These are phyloP conservation scores for Cladosporium sp. DNA, from an alignment of 2,329 filamentous ascomycete genomes.

Conservation along the genomic window DNA sequence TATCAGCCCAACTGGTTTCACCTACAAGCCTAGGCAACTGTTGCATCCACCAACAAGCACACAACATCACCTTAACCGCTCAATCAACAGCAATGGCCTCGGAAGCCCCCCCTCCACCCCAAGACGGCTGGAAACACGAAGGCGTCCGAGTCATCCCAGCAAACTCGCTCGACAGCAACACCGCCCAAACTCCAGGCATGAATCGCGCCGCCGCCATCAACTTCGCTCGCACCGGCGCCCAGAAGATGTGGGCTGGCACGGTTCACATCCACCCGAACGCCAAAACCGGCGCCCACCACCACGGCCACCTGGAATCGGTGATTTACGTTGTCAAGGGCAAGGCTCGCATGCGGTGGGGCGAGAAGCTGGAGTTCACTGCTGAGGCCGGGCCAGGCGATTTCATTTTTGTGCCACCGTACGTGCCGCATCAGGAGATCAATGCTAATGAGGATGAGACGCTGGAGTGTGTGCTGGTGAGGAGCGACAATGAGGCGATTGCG, in stretches of 20 bases:
- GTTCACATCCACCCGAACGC: conserved; percentile 47
- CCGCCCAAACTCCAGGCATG: conserved; percentile 47
- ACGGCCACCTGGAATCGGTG: conserved; percentile 48
- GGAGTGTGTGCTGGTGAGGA: conserved; percentile 47
- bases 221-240: conserved; percentile 45
- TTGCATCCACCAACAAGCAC: neutral
- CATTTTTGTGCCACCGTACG: conserved; percentile 49
- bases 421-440: conserved; percentile 51
- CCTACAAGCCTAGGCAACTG: neutral
- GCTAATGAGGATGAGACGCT: conserved; percentile 43
- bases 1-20: neutral
- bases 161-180: conserved; percentile 44
- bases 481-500: conserved; percentile 47
- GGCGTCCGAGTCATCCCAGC: conserved; percentile 47
- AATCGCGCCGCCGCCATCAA: conserved; percentile 47
- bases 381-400: conserved; percentile 50
- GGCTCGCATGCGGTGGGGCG: conserved; percentile 49
- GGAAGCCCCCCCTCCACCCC: conserved; percentile 23
- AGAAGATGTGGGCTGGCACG: conserved; percentile 49
- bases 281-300: conserved; percentile 49
- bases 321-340: conserved; percentile 49
- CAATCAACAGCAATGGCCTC: conserved; percentile 19
- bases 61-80: neutral
- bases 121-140: conserved; percentile 42
- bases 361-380: conserved; percentile 46